Percentiles rank a stretch among this genome's conserved stretches.
These are phyloP conservation scores for Metarhizium album DNA, from an alignment of 2,329 filamentous ascomycete species.

Conservation along the genomic window DNA sequence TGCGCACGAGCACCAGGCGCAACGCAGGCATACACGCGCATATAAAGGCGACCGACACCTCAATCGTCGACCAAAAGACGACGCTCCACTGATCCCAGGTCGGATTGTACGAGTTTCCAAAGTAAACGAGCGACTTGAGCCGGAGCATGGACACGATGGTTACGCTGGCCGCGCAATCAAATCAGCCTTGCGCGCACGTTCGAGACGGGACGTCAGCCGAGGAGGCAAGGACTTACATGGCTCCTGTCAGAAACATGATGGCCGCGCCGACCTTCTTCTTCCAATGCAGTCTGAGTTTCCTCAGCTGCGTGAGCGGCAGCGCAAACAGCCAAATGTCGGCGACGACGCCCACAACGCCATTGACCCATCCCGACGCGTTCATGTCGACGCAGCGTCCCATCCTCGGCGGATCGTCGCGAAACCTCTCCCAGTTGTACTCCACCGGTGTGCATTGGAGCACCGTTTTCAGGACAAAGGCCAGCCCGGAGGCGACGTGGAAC, in stretches of 20 bases:
- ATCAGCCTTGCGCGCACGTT: not conserved
- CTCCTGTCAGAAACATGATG: constrained; percentile 32
- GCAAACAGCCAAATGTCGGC: constrained; percentile 35
- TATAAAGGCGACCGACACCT: constrained; percentile 16
- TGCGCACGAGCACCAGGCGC: constrained; percentile 12
- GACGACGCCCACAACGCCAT: constrained; percentile 33
- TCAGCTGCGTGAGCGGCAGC: constrained; percentile 31
- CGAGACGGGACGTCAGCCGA: not conserved
- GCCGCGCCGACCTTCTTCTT: constrained; percentile 21
- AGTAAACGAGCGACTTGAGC: constrained; percentile 12
- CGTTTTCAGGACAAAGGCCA: constrained; percentile 26
- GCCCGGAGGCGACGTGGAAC: constrained; percentile 24
- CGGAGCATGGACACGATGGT: constrained; percentile 16
- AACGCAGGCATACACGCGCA: constrained; percentile 16
- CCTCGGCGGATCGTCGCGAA: constrained; percentile 20
- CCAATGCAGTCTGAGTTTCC: constrained; percentile 19
- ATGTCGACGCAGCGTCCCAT: constrained; percentile 33
- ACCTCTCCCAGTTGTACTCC: constrained; percentile 31
- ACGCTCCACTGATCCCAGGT: constrained; percentile 14
- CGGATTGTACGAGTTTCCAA: constrained; percentile 13
- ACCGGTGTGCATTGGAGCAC: constrained; percentile 36
- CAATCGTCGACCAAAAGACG: constrained; percentile 16
- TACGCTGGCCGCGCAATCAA: constrained; percentile 9
- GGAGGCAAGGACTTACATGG: constrained; percentile 14
- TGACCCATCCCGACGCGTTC: constrained; percentile 34